Conservation (phyloP, 2,329 filamentous ascomycete species). For the Ceratocystis alfenasii region DNA sequence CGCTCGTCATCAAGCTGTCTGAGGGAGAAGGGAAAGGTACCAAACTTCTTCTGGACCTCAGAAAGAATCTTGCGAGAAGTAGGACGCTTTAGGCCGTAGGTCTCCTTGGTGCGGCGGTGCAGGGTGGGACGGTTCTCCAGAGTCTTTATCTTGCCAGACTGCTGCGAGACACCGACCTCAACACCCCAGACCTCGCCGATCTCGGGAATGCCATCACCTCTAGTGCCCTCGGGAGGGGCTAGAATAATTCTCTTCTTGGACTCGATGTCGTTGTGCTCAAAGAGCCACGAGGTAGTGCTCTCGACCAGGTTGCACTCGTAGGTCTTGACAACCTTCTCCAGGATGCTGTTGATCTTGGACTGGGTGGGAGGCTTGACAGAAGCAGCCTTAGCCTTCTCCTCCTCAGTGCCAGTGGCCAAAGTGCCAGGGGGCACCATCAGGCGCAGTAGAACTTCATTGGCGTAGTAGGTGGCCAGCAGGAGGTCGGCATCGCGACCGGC, state of each 20-base stretch:
- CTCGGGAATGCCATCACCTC: conserved; percentile 81
- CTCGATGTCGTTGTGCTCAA: conserved; percentile 96
- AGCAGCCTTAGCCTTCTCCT: conserved; percentile 88
- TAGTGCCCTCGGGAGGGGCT: conserved; percentile 70
- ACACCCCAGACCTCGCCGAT: conserved; percentile 95
- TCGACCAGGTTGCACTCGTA: conserved; percentile 91
- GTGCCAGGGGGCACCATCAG: conserved; percentile 86
- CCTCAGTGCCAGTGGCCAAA: conserved; percentile 69
- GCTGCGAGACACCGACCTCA: conserved; percentile 84
- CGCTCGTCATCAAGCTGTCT: conserved; percentile 95
- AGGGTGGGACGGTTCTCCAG: conserved; percentile 79
- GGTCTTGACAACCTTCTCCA: conserved; percentile 83
- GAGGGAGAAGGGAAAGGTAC: conserved; percentile 94
- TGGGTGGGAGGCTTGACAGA: conserved; percentile 74
- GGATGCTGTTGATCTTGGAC: conserved; percentile 68
- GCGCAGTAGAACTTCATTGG: conserved; percentile 86
- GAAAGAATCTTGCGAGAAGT: conserved; percentile 86
- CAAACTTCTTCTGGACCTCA: conserved; percentile 94
- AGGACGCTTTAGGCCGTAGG: conserved; percentile 85
- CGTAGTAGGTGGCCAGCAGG: conserved; percentile 81
- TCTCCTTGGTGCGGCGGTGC: conserved; percentile 83
- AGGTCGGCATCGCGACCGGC: conserved; percentile 75
- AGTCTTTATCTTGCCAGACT: conserved; percentile 88
- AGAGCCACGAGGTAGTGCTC: conserved; percentile 95
- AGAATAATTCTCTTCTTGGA: conserved; percentile 96